Conservation (phyloP, 2,329 filamentous ascomycete species). For the Curvularia spicifera region DNA sequence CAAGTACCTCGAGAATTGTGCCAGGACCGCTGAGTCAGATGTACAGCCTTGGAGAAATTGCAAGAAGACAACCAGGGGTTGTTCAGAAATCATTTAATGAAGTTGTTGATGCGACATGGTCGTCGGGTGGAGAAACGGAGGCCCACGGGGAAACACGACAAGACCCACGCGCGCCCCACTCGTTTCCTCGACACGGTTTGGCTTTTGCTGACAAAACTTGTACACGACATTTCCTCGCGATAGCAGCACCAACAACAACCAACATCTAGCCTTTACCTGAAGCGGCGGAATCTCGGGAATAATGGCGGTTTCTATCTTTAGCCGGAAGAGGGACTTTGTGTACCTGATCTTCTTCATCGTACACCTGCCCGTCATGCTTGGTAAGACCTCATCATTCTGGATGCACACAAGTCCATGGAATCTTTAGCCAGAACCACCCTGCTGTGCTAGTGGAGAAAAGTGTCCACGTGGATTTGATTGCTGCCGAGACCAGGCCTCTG, state of each 20-base stretch:
- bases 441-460: background rate
- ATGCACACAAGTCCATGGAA: background rate
- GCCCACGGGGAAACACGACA: slow-evolving; percentile 3
- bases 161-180: slow-evolving; percentile 5
- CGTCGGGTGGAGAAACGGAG: slow-evolving; percentile 1
- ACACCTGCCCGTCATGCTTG: slow-evolving; percentile 67
- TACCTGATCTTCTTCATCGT: slow-evolving; percentile 68
- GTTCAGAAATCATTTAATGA: background rate
- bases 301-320: slow-evolving; percentile 41
- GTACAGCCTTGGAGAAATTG: background rate
- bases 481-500: too few relatives aligned
- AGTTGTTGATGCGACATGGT: background rate
- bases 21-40: background rate
- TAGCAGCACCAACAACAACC: slow-evolving; percentile 11
- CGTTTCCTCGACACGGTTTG: background rate
- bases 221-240: background rate
- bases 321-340: slow-evolving; percentile 54
- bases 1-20: background rate
- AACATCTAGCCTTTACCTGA: background rate
- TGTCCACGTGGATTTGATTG: background rate
- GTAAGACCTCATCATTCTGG: slow-evolving; percentile 45
- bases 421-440: background rate
- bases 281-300: background rate
- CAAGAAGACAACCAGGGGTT: background rate
- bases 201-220: background rate